Conservation (phyloP, 345 rosid genomes). For the Noccaea bulbosa region DNA sequence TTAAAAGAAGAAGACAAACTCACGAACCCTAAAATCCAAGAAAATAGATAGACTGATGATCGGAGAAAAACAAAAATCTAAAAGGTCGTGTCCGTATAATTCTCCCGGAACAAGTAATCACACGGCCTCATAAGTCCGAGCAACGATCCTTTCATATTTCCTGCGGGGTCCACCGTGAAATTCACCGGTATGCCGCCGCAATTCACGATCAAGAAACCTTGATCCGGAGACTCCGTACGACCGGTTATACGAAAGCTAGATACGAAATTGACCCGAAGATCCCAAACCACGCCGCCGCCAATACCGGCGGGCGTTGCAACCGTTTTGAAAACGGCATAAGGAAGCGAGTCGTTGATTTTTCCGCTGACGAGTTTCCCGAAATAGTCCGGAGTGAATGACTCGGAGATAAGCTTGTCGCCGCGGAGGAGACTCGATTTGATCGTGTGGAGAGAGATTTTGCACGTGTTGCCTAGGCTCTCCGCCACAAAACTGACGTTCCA, state of each 20-base stretch:
- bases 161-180: neutral
- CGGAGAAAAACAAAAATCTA: neutral
- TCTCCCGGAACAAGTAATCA: neutral
- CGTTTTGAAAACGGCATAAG: neutral
- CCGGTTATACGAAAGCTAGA: neutral
- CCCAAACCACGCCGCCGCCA: slow-evolving; percentile 6
- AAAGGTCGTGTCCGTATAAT: neutral
- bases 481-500: slow-evolving; percentile 16
- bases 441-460: neutral
- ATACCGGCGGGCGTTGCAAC: neutral
- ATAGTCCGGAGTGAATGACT: neutral
- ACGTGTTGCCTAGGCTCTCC: neutral
- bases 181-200: slow-evolving; percentile 17
- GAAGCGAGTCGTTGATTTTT: neutral
- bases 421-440: slow-evolving; percentile 1
- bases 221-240: neutral
- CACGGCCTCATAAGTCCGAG: slow-evolving; percentile 18
- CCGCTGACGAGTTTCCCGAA: neutral
- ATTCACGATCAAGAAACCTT: slow-evolving; percentile 12
- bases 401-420: neutral
- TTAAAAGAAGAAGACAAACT: no score
- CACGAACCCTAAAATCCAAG: no score
- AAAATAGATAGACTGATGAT: no score
- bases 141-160: slow-evolving; percentile 1
- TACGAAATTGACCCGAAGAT: neutral